A percentile compares a stretch with the other conserved stretches of the same genome.
phyloP scores from a whole-genome alignment of 495 filamentous ascomycete species.

The Talaromyces borbonicus region DNA sequence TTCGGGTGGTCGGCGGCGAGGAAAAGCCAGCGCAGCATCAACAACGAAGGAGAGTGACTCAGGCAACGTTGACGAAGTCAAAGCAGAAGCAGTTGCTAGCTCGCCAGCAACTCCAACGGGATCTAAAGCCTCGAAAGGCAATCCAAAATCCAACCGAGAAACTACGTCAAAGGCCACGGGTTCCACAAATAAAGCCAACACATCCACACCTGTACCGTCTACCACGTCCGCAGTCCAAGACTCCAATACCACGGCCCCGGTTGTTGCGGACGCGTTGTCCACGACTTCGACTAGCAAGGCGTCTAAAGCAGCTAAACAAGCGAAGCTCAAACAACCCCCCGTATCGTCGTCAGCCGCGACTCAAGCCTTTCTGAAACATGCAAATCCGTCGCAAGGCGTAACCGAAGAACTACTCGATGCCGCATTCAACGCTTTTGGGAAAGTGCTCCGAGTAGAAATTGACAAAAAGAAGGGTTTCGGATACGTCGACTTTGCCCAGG shows the following conservation, averaged over 20 bases:
- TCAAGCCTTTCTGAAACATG: slow-evolving; percentile 88
- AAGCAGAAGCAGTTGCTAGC: slow-evolving; percentile 11
- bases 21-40: slow-evolving; percentile 22
- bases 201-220: slow-evolving; percentile 9
- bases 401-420: slow-evolving; percentile 67
- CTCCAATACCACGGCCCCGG: slow-evolving; percentile 16
- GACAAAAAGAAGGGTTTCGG: slow-evolving; percentile 90
- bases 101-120: slow-evolving; percentile 2
- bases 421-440: slow-evolving; percentile 60
- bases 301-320: slow-evolving; percentile 22
- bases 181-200: neutral
- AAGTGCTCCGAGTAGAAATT: slow-evolving; percentile 70
- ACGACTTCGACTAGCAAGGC: slow-evolving; percentile 21
- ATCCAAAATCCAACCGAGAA: slow-evolving; percentile 12
- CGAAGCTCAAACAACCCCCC: slow-evolving; percentile 23
- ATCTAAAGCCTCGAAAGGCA: slow-evolving; percentile 13
- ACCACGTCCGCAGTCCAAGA: slow-evolving; percentile 16
- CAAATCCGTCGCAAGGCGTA: slow-evolving; percentile 83
- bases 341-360: slow-evolving; percentile 47
- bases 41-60: slow-evolving; percentile 20
- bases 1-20: slow-evolving; percentile 38
- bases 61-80: slow-evolving; percentile 29
- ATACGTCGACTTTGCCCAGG: slow-evolving; percentile 73
- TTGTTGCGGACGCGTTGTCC: slow-evolving; percentile 19
- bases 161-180: slow-evolving; percentile 9